Evolutionary conservation across 2,329 filamentous ascomycete species (phyloP).

Genomic region (Aspergillus alliaceus): DNA sequence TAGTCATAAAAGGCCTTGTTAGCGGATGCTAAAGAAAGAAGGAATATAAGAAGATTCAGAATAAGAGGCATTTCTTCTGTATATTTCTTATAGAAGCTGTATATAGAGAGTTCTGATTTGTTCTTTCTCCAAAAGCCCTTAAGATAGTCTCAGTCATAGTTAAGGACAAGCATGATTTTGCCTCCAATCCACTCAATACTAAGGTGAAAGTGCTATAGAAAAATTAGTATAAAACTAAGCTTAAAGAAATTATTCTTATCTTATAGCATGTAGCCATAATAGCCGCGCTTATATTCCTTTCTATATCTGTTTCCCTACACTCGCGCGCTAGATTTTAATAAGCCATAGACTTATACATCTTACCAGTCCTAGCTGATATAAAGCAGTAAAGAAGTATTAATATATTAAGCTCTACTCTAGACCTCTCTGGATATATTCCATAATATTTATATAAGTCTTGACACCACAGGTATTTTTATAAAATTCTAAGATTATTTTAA

Average conservation of each 20-base stretch:
- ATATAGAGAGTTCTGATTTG: constrained; percentile 11
- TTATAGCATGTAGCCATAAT: constrained; percentile 19
- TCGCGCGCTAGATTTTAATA: constrained; percentile 3
- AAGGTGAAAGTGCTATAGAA: constrained; percentile 18
- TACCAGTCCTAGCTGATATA: constrained; percentile 11
- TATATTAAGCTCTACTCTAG: constrained; percentile 12
- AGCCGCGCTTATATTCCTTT: constrained; percentile 7
- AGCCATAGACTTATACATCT: constrained; percentile 18
- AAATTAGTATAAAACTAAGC: neutral
- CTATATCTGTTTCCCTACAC: neutral
- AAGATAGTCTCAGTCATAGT: constrained; percentile 13
- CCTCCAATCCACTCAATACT: constrained; percentile 17
- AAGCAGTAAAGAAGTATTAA: constrained; percentile 20
- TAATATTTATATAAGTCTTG: constrained; percentile 16
- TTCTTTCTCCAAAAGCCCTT: constrained; percentile 17
- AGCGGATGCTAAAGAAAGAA: constrained; percentile 11
- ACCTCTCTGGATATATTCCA: constrained; percentile 8
- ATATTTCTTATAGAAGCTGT: constrained; percentile 19
- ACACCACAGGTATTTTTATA: constrained; percentile 20
- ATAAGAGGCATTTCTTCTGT: constrained; percentile 12
- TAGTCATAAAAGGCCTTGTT: constrained; percentile 14
- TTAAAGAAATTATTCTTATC: constrained; percentile 2
- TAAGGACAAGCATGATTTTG: constrained; percentile 18
- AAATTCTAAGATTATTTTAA: constrained; percentile 18
- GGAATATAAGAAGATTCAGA: constrained; percentile 17